These are phyloP conservation scores for Fistulifera solaris DNA, from an alignment of 108 stramenopile species.

Conservation along the genomic window DNA sequence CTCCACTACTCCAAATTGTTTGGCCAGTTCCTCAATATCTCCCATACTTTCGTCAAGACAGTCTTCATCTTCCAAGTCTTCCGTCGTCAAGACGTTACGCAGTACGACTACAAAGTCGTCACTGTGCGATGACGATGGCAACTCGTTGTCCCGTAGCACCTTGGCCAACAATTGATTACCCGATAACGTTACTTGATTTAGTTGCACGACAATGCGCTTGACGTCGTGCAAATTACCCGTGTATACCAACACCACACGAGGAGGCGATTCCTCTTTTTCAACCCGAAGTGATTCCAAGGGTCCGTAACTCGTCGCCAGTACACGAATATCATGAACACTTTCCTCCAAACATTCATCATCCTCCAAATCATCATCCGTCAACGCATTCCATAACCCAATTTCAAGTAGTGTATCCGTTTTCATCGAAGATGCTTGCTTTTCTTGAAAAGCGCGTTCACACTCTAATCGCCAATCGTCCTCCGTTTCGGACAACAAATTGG, in stretches of 20 bases:
- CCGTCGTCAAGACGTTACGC: conserved; percentile 49
- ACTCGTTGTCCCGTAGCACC: conserved; percentile 15
- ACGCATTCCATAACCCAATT: conserved; percentile 38
- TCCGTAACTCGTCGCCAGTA: conserved; percentile 27
- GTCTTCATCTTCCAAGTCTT: conserved; percentile 69
- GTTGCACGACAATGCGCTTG: neutral
- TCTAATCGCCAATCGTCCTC: neutral
- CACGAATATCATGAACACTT: conserved; percentile 53
- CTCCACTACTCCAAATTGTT: conserved; percentile 40
- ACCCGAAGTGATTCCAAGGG: conserved; percentile 6
- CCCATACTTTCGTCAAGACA: conserved; percentile 59
- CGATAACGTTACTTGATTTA: conserved; percentile 26
- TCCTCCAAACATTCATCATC: conserved; percentile 72
- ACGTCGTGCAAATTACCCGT: neutral
- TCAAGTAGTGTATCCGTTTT: neutral
- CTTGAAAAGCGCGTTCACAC: too few relatives aligned
- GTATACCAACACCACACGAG: neutral
- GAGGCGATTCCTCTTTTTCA: neutral
- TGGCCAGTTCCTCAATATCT: conserved; percentile 46
- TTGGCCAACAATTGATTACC: conserved; percentile 40
- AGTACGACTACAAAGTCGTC: conserved; percentile 22
- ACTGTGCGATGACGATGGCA: neutral
- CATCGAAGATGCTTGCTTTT: too few relatives aligned
- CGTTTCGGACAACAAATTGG: too few relatives aligned
- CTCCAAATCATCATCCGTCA: conserved; percentile 73